Evolutionary conservation across 2,329 filamentous ascomycete species (phyloP).

Genomic region (Onygenales sp.): DNA sequence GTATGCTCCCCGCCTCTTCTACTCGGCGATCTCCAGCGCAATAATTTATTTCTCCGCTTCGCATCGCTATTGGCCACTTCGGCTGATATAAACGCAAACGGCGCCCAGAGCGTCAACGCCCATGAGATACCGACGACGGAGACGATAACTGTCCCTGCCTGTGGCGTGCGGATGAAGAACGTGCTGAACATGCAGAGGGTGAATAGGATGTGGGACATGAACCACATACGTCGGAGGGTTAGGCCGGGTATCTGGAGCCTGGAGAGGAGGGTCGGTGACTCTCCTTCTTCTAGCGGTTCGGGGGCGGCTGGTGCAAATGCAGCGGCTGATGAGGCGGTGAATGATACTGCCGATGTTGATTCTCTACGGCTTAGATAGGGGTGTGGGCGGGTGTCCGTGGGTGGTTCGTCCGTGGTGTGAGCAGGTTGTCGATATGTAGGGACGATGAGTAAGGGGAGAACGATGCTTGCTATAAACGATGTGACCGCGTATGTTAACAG

Average conservation of each 20-base stretch:
- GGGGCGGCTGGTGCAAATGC: constrained; percentile 11
- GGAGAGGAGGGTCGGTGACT: constrained; percentile 39
- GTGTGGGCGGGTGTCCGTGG: constrained; percentile 9
- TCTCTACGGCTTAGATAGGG: constrained; percentile 17
- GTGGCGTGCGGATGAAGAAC: constrained; percentile 62
- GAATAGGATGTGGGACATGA: constrained; percentile 77
- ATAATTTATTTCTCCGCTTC: constrained; percentile 31
- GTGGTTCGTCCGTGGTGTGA: constrained; percentile 4
- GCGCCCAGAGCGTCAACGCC: constrained; percentile 89
- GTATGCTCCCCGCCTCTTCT: too few species aligned
- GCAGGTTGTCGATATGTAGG: constrained; percentile 53
- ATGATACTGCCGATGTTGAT: constrained; percentile 24
- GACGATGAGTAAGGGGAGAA: constrained; percentile 76
- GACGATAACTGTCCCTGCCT: constrained; percentile 65
- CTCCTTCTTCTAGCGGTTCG: constrained; percentile 5
- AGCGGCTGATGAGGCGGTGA: constrained; percentile 22
- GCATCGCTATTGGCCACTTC: constrained; percentile 80
- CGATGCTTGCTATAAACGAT: constrained; percentile 69
- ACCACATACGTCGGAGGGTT: constrained; percentile 81
- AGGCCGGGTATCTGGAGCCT: constrained; percentile 68
- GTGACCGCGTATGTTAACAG: constrained; percentile 81
- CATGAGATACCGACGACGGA: constrained; percentile 80
- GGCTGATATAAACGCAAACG: constrained; percentile 87
- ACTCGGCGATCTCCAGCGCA: constrained; percentile 19
- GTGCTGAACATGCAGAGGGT: constrained; percentile 72